Conservation (phyloP, 2,329 filamentous ascomycete species). For the Drechslerella dactyloides region DNA sequence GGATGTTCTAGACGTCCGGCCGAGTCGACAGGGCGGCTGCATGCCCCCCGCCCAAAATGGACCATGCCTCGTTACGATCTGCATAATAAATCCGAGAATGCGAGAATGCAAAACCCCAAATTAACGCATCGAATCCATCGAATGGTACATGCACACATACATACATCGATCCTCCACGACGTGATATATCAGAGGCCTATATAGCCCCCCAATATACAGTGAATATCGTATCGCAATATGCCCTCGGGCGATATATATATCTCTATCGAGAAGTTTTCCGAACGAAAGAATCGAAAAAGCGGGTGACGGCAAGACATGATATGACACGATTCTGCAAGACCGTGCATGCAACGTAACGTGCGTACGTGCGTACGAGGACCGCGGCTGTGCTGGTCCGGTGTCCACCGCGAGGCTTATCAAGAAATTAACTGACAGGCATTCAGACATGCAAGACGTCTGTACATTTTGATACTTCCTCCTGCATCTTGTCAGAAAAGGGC, state of each 20-base stretch:
- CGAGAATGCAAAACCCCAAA: too few species aligned
- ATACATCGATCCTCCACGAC: too few species aligned
- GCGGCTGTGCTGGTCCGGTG: too few species aligned
- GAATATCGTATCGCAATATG: too few species aligned
- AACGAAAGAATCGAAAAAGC: too few species aligned
- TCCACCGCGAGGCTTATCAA: neutral
- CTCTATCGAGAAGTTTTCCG: too few species aligned
- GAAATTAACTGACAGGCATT: neutral
- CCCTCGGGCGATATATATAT: too few species aligned
- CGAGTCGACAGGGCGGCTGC: constrained; percentile 20
- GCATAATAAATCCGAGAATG: neutral
- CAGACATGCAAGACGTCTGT: constrained; percentile 3
- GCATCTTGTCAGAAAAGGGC: neutral
- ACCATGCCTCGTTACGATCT: constrained; percentile 22
- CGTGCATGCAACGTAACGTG: too few species aligned
- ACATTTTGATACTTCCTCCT: neutral
- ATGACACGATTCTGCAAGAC: neutral
- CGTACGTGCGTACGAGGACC: too few species aligned
- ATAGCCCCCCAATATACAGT: too few species aligned
- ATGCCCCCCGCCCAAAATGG: constrained; percentile 18
- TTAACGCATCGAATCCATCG: neutral
- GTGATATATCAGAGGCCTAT: too few species aligned
- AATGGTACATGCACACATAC: neutral
- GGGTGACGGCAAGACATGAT: too few species aligned
- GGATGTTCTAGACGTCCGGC: constrained; percentile 31